phyloP scores from a whole-genome alignment of 352 stramenopile species.

The Phytophthora sojae region DNA sequence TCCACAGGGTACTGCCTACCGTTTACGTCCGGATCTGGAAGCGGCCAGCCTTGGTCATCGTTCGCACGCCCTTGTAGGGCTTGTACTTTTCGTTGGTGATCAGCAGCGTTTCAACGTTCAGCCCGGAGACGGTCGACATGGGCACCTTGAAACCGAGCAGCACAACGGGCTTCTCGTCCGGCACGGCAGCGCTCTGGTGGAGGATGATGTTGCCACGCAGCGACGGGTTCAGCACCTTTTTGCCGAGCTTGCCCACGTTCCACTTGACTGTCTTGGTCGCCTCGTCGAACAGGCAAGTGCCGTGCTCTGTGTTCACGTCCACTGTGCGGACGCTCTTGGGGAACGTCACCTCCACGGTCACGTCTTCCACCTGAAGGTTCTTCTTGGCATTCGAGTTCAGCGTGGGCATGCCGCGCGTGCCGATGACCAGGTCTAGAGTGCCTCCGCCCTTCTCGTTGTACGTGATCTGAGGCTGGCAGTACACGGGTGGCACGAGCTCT shows the following conservation, averaged over 20 bases:
- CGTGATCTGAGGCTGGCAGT: slow-evolving; percentile 88
- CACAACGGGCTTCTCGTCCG: slow-evolving; percentile 95
- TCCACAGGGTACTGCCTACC: slow-evolving; percentile 8
- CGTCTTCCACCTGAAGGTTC: slow-evolving; percentile 87
- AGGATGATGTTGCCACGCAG: slow-evolving; percentile 94
- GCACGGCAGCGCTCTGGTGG: slow-evolving; percentile 80
- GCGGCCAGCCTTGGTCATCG: slow-evolving; percentile 95
- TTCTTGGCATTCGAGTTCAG: slow-evolving; percentile 86
- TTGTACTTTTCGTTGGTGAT: slow-evolving; percentile 98
- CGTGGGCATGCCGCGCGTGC: slow-evolving; percentile 77
- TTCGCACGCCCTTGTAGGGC: slow-evolving; percentile 98
- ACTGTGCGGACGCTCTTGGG: slow-evolving; percentile 96
- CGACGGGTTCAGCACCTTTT: slow-evolving; percentile 87
- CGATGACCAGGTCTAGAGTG: slow-evolving; percentile 78
- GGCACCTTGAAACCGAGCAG: slow-evolving; percentile 97
- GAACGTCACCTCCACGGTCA: slow-evolving; percentile 96
- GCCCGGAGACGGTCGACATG: slow-evolving; percentile 95
- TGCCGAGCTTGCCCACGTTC: slow-evolving; percentile 95
- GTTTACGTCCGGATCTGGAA: slow-evolving; percentile 95
- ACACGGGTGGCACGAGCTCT: slow-evolving; percentile 86
- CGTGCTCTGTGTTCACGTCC: slow-evolving; percentile 93
- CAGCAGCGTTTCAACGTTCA: slow-evolving; percentile 95
- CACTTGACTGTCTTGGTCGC: slow-evolving; percentile 95
- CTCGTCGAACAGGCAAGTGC: slow-evolving; percentile 96
- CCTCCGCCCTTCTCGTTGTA: slow-evolving; percentile 81